Percentiles rank a stretch among this genome's conserved stretches.
phyloP scores from a whole-genome alignment of 352 stramenopile genomes.

The Thalassiosira hispida region DNA sequence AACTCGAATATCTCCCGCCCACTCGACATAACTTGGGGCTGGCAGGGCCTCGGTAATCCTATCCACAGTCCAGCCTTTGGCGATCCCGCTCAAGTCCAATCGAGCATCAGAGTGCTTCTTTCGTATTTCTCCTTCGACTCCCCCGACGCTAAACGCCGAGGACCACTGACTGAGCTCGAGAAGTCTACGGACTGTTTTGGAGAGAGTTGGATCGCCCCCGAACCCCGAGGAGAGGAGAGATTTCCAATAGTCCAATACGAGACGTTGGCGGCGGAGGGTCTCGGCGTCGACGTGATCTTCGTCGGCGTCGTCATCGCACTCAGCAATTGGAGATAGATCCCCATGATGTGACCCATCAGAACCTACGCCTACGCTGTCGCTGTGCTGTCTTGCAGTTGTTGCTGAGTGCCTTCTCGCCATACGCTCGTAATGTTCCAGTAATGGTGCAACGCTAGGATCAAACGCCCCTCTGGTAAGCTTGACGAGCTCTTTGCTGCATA shows the following conservation, averaged over 20 bases:
- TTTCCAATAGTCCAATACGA: conserved; percentile 39
- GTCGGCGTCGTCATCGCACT: neutral
- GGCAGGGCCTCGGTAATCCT: conserved; percentile 44
- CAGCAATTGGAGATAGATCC: conserved; percentile 1
- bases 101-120: conserved; percentile 49
- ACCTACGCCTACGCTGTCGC: neutral
- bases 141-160: conserved; percentile 12
- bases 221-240: conserved; percentile 28
- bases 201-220: conserved; percentile 21
- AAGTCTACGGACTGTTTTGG: conserved; percentile 2
- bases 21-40: conserved; percentile 52
- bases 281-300: conserved; percentile 7
- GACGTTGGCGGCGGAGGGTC: conserved; percentile 19
- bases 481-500: conserved; percentile 46
- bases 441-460: conserved; percentile 50
- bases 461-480: conserved; percentile 51
- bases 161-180: conserved; percentile 24
- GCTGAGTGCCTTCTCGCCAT: conserved; percentile 23
- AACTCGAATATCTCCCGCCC: conserved; percentile 67
- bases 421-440: conserved; percentile 51
- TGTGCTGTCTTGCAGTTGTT: neutral
- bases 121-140: conserved; percentile 17
- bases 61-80: conserved; percentile 62
- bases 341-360: neutral
- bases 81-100: conserved; percentile 59